A percentile compares a stretch with the other conserved stretches of the same genome.
Evolutionary conservation across 768 basidiomycete species (phyloP).

Genomic region (Sistotremastrum suecicum): DNA sequence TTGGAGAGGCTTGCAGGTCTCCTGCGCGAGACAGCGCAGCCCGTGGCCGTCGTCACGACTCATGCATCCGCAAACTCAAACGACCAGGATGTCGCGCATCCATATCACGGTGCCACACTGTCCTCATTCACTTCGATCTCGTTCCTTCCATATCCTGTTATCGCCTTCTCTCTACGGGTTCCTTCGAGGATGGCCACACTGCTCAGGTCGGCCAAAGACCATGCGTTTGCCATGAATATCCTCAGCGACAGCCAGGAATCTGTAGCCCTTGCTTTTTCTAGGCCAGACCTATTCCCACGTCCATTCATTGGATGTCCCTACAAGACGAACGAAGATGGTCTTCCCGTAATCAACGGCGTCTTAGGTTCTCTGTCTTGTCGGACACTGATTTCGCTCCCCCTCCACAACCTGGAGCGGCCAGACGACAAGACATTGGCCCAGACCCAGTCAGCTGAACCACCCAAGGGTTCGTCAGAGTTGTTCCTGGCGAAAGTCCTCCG

Average conservation of each 20-base stretch:
- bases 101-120: conserved; percentile 74
- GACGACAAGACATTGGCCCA: conserved; percentile 15
- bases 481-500: conserved; percentile 70
- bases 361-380: conserved; percentile 65
- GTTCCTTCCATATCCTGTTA: conserved; percentile 75
- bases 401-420: conserved; percentile 33
- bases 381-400: conserved; percentile 44
- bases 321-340: conserved; percentile 32
- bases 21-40: conserved; percentile 67
- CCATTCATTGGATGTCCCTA: conserved; percentile 36
- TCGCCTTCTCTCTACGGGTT: conserved; percentile 80
- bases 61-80: background rate
- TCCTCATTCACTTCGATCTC: conserved; percentile 90
- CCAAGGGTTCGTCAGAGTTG: conserved; percentile 39
- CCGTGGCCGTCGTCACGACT: conserved; percentile 69
- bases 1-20: conserved; percentile 18
- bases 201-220: conserved; percentile 17
- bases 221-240: conserved; percentile 67
- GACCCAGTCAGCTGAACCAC: background rate
- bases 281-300: conserved; percentile 49
- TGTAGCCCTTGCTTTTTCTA: conserved; percentile 56
- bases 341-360: conserved; percentile 43
- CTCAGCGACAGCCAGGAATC: conserved; percentile 54
- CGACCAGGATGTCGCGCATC: background rate
- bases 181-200: conserved; percentile 77